Evolutionary conservation across 1,284 basidiomycete species (phyloP), one percentile per base, ranked within the genome.

Genomic region (Hypsizygus ulmarius): DNA sequence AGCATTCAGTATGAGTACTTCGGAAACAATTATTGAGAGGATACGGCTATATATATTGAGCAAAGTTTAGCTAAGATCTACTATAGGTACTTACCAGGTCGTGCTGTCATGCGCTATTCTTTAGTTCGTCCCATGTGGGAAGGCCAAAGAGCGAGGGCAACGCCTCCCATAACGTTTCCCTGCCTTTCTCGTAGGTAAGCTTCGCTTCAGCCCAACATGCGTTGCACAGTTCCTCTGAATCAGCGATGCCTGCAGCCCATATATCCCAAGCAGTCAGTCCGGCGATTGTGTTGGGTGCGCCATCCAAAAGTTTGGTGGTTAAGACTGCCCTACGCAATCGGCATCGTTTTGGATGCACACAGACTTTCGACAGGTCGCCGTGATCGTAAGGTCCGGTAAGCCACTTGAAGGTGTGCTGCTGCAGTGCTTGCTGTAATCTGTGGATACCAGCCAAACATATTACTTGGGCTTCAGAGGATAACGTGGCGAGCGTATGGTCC

Each of bases 141-240:
- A 53, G 49, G 5, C 33, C 45, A 43, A 53, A 53, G 27, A 43
- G 39, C 2, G 6, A 8, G 1, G 52, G 52, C 19, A 53, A 41
- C 10, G 15, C 21, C 3, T 49, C 32, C 52, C 52, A 54, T 7
- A 48, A 15, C 5, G 6, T 12, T 19, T 30, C n/a, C 9, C 52
- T 15, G 5, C 36, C 38, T n/a, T 25, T 18, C 2, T 47, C 46
- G 34, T 45, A 46, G 5, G 19, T 3, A 15, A 34, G 11, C 32
- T 34, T 3, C 15, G 32, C 32, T 34, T 12, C 11, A 34, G 3
- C 4, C 32, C 11, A 34, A 34, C 32, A 34, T 12, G 11, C 3
- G 15, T 34, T 5, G 15, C 32, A 34, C 11, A 34, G 32, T n/a
- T 34, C 10, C 15, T 34, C 15, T 3, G 15, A 12, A 3, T 34